Conservation (phyloP, 805 yeast species). For the Yamadazyma laniorum region DNA sequence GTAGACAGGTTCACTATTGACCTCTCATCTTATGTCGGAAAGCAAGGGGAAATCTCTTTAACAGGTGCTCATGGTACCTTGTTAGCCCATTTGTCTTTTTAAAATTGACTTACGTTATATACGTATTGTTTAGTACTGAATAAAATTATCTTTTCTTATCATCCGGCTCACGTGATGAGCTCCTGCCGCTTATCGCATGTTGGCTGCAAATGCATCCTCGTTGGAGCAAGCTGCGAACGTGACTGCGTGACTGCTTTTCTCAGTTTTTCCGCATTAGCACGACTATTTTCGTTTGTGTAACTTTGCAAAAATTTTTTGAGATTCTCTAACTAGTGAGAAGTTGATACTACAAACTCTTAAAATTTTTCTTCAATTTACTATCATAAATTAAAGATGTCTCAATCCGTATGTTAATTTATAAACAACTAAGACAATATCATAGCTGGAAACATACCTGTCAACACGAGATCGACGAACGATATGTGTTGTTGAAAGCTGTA, state of each 20-base stretch:
- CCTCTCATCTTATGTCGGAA: conserved; percentile 49
- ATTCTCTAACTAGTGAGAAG: conserved; percentile 11
- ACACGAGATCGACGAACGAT: too few relatives aligned
- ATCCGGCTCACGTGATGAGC: too few relatives aligned
- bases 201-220: too few relatives aligned
- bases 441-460: background rate
- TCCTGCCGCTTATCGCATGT: background rate
- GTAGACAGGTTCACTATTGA: conserved; percentile 58
- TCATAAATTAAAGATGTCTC: conserved; percentile 18
- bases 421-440: background rate
- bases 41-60: conserved; percentile 37
- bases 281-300: conserved; percentile 10
- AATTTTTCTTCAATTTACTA: conserved; percentile 14
- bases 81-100: conserved; percentile 32
- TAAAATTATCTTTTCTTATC: too few relatives aligned
- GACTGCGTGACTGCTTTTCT: conserved; percentile 15
- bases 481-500: too few relatives aligned
- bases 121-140: too few relatives aligned
- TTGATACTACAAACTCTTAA: conserved; percentile 11
- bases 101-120: too few relatives aligned
- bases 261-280: conserved; percentile 5
- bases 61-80: conserved; percentile 41
- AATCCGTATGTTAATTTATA: conserved; percentile 16
- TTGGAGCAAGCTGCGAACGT: too few relatives aligned
- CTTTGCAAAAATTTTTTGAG: conserved; percentile 11